phyloP scores from a whole-genome alignment of 192 early-diverging fungal species.

The Coemansia javaensis region DNA sequence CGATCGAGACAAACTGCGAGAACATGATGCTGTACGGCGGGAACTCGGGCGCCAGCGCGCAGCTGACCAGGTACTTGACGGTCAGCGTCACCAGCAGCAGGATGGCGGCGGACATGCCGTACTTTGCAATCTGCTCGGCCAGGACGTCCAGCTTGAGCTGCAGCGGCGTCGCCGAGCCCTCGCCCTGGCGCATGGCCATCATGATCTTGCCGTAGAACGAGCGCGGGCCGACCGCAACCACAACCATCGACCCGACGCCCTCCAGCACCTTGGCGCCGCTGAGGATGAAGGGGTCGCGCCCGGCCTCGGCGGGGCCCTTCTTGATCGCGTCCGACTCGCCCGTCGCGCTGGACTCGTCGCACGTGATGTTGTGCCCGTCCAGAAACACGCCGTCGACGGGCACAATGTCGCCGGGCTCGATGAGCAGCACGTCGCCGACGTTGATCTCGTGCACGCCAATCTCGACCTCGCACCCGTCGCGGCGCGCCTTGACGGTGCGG shows the following conservation, averaged over 20 bases:
- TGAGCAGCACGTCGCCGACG: constrained; percentile 82
- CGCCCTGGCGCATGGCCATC: constrained; percentile 72
- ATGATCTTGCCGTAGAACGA: constrained; percentile 89
- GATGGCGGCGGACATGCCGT: constrained; percentile 78
- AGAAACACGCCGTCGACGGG: constrained; percentile 89
- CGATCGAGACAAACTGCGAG: constrained; percentile 60
- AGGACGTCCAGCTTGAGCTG: constrained; percentile 86
- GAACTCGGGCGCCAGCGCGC: constrained; percentile 54
- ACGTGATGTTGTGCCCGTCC: constrained; percentile 70
- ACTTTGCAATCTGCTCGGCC: constrained; percentile 92
- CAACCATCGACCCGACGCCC: constrained; percentile 79
- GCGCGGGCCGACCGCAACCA: constrained; percentile 77
- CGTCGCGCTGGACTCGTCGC: constrained; percentile 88
- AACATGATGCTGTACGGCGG: constrained; percentile 55
- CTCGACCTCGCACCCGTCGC: constrained; percentile 68
- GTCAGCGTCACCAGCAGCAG: constrained; percentile 74
- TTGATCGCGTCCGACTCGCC: constrained; percentile 85
- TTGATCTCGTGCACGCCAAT: constrained; percentile 76
- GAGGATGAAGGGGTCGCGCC: constrained; percentile 73
- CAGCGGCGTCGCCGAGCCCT: constrained; percentile 74
- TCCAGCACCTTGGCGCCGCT: constrained; percentile 88
- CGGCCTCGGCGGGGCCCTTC: constrained; percentile 57
- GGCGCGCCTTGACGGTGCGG: constrained; percentile 67
- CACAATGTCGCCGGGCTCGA: constrained; percentile 91
- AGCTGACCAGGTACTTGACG: constrained; percentile 60